Evolutionary conservation across 1,139 yeast genomes (phyloP).

Genomic region (Taphrina wiesneri): DNA sequence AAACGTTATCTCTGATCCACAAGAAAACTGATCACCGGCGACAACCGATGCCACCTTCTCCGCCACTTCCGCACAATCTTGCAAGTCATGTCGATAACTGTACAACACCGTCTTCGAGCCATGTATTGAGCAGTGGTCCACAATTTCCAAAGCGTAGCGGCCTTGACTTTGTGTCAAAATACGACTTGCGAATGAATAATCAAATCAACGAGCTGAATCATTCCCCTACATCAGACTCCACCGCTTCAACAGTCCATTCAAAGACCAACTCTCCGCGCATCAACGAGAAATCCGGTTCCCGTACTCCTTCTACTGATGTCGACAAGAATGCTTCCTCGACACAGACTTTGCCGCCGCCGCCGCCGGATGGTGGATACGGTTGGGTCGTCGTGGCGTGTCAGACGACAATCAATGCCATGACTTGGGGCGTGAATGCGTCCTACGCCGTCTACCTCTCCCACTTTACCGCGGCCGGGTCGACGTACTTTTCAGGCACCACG

Average conservation of each 20-base stretch:
- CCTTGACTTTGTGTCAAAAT: no score
- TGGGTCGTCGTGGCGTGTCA: slow-evolving; percentile 67
- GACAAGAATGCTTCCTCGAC: no score
- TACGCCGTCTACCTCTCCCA: slow-evolving; percentile 68
- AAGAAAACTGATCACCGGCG: no score
- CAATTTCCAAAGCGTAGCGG: no score
- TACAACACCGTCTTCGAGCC: no score
- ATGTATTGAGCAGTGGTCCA: no score
- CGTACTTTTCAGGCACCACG: slow-evolving; percentile 60
- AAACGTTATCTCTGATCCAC: no score
- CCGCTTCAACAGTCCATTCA: background rate
- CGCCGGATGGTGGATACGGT: slow-evolving; percentile 70
- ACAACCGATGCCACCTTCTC: background rate
- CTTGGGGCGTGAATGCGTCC: slow-evolving; percentile 76
- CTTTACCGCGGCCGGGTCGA: slow-evolving; percentile 50
- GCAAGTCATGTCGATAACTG: background rate
- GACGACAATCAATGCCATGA: slow-evolving; percentile 55
- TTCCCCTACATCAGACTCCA: background rate
- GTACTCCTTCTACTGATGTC: no score
- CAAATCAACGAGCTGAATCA: background rate
- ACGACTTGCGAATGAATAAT: background rate
- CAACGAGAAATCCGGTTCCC: background rate
- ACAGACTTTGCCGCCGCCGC: no score
- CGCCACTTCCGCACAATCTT: background rate
- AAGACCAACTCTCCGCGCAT: background rate